Base-by-base conservation (phyloP, 2,329 filamentous ascomycete genomes). In the Podosphaera xanthii region DNA sequence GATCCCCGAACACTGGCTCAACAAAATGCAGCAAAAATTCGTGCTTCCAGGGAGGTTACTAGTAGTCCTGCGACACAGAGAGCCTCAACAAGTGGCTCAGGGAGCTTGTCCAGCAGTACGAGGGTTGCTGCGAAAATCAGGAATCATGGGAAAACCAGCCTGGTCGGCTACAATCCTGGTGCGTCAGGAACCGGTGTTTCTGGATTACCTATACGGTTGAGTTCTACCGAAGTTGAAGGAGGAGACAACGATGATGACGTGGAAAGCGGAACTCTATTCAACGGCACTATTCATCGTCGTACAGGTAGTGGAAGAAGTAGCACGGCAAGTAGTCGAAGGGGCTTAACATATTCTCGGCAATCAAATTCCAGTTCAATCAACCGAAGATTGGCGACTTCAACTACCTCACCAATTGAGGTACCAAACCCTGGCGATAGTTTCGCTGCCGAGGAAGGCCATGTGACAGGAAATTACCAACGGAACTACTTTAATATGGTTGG, bases 211-310 rank as follows among this genome's bases (percentile, higher is more conserved):
- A 81, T 96, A 71, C 83, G 92, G 50, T 76, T 98, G 62, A 94
- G 87, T 69, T 91, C 92, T n/a, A 94, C 87, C 57, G 92, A 98
- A 71, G 87, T 97, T 12, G 89, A 94, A 66, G 88, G 87, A 64
- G 89, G 84, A 64, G 87, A 90, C 65, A 87, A 83, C 68, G 86
- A 88, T 58, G 86, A 87, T 50, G 86, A 87, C 56, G 82, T 84
- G 49, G 69, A 71, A 64, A 64, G 73, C 69, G 63, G 63, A 22
- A 72, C 40, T 68, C 71, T 57, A 68, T 49, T 53, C 65, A 71
- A 73, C 64, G 76, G 74, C 61, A 66, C 77, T 71, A 76, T 82
- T 63, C 85, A 90, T 71, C 80, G 81, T 62, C 76, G 86, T 63
- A 85, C 81, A 31, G 83, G 84, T 53, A 89, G 84, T 66, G 85